phyloP scores from a whole-genome alignment of 2,329 filamentous ascomycete genomes.

The Colletotrichum sojae region DNA sequence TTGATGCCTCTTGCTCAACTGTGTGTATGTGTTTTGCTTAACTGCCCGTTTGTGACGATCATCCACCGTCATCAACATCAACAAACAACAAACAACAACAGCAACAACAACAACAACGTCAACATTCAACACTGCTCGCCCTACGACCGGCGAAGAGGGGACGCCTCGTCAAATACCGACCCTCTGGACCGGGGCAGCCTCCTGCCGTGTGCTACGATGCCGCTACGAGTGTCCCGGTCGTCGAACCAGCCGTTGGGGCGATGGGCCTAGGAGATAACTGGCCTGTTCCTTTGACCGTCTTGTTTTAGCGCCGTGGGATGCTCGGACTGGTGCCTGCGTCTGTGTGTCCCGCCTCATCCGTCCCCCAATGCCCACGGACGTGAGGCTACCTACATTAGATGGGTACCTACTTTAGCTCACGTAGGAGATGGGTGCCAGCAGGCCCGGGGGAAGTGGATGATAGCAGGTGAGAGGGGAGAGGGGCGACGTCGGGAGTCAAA shows the following conservation, averaged over 20 bases:
- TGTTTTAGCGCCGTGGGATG: background rate
- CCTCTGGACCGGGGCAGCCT: constrained; percentile 39
- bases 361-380: constrained; percentile 1
- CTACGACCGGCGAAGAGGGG: background rate
- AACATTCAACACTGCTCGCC: background rate
- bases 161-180: constrained; percentile 35
- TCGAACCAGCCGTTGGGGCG: constrained; percentile 34
- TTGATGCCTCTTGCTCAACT: too few relatives aligned
- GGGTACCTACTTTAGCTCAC: too few relatives aligned
- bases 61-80: background rate
- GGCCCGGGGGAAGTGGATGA: background rate
- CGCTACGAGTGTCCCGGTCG: constrained; percentile 21
- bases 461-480: background rate
- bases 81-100: background rate
- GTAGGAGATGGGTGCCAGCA: background rate
- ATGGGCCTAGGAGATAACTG: background rate
- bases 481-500: constrained; percentile 23
- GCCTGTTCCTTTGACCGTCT: background rate
- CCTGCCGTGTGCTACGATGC: constrained; percentile 17
- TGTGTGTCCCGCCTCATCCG: constrained; percentile 26
- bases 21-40: background rate
- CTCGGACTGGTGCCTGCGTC: too few relatives aligned
- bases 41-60: background rate
- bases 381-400: too few relatives aligned
- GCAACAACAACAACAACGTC: constrained; percentile 7